Conservation (phyloP, 768 basidiomycete species). For the Cyclocybe cylindracea region DNA sequence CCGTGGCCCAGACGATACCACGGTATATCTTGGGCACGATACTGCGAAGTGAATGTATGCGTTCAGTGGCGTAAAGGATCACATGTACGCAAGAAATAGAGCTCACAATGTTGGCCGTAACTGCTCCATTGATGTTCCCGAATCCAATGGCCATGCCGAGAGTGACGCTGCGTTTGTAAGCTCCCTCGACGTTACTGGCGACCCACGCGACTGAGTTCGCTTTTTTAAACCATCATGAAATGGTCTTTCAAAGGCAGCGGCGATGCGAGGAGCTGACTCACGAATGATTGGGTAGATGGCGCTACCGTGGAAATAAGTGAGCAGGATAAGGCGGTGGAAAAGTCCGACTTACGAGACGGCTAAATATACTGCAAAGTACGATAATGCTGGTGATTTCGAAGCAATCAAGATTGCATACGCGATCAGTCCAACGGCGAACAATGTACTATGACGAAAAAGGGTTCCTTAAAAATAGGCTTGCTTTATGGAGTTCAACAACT, state of each 20-base stretch:
- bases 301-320: conserved; percentile 21
- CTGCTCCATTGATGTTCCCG: conserved; percentile 71
- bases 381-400: conserved; percentile 60
- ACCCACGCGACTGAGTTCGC: conserved; percentile 55
- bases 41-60: conserved; percentile 37
- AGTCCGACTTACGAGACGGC: conserved; percentile 59
- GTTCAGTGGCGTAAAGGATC: neutral
- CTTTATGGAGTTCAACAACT: conserved; percentile 15
- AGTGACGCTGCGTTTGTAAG: conserved; percentile 71
- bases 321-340: neutral
- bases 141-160: conserved; percentile 71
- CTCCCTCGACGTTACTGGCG: conserved; percentile 70
- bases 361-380: conserved; percentile 73
- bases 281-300: conserved; percentile 55
- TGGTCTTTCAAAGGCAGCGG: neutral
- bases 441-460: conserved; percentile 10
- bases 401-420: conserved; percentile 70
- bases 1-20: conserved; percentile 73
- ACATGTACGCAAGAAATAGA: conserved; percentile 2
- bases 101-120: conserved; percentile 65
- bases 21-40: conserved; percentile 63
- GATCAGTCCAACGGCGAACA: conserved; percentile 37
- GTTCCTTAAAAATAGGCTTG: neutral
- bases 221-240: conserved; percentile 2
- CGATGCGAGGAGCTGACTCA: conserved; percentile 23